Evolutionary conservation across 495 filamentous ascomycete species (phyloP).

Genomic region (Annulohypoxylon stygium): DNA sequence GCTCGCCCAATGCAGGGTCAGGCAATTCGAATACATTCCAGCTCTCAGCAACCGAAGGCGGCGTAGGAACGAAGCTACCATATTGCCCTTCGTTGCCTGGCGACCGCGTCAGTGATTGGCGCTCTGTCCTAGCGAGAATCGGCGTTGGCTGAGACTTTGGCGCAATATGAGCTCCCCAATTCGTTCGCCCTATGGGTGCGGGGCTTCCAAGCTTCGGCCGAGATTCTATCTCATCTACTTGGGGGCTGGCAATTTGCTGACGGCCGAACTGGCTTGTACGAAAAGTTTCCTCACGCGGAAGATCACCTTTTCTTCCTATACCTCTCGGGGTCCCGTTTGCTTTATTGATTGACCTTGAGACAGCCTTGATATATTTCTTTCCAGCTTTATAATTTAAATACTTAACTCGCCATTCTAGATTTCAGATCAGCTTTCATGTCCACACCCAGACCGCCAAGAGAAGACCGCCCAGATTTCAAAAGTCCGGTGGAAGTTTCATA

Average conservation of each 20-base stretch:
- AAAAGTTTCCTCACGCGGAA: slow-evolving; percentile 36
- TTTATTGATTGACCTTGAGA: slow-evolving; percentile 76
- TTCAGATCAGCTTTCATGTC: slow-evolving; percentile 19
- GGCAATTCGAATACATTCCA: slow-evolving; percentile 72
- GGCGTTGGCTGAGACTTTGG: slow-evolving; percentile 49
- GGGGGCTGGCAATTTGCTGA: slow-evolving; percentile 37
- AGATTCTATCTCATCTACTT: slow-evolving; percentile 41
- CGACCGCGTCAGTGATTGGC: slow-evolving; percentile 51
- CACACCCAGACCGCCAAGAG: background rate
- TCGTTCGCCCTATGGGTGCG: slow-evolving; percentile 45
- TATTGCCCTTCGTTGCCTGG: slow-evolving; percentile 64
- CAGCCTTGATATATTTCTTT: slow-evolving; percentile 89
- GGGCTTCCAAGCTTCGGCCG: slow-evolving; percentile 36
- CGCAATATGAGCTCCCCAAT: slow-evolving; percentile 29
- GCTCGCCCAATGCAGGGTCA: slow-evolving; percentile 76
- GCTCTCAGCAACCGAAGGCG: slow-evolving; percentile 59
- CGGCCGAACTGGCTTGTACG: slow-evolving; percentile 43
- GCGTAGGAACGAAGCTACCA: slow-evolving; percentile 80
- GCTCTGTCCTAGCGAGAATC: slow-evolving; percentile 50
- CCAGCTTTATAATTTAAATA: slow-evolving; percentile 94
- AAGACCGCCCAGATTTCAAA: background rate
- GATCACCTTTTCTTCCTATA: slow-evolving; percentile 43
- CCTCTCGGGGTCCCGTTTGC: slow-evolving; percentile 67
- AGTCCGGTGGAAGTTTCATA: too few relatives aligned
- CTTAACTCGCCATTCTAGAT: slow-evolving; percentile 85